These are phyloP conservation scores for Rhipidocladum racemiflorum DNA, from an alignment of 176 grass and related monocot genomes.

Conservation along the genomic window DNA sequence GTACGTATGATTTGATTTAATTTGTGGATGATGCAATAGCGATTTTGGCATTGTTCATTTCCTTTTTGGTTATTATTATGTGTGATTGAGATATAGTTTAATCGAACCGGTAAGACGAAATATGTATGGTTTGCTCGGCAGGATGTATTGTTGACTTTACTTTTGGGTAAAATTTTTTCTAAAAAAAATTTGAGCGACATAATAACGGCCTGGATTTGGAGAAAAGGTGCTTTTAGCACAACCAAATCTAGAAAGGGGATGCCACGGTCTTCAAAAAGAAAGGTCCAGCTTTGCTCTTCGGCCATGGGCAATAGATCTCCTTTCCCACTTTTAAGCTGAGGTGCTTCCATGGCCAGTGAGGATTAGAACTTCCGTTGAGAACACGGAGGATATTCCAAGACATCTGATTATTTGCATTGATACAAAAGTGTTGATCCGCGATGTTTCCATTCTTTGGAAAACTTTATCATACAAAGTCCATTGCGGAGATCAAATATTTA, in stretches of 20 bases:
- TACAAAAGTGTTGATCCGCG: neutral
- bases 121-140: too few species aligned
- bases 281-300: conserved; percentile 5
- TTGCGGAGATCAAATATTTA: too few species aligned
- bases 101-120: neutral
- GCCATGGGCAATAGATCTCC: conserved; percentile 4
- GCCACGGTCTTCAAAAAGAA: neutral
- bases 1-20: too few species aligned
- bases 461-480: too few species aligned
- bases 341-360: neutral
- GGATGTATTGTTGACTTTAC: neutral
- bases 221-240: neutral
- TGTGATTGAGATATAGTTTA: neutral
- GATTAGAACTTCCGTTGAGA: neutral
- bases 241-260: conserved; percentile 2
- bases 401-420: neutral
- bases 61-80: too few species aligned
- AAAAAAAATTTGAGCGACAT: neutral
- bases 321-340: neutral
- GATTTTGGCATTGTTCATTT: too few species aligned
- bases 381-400: neutral
- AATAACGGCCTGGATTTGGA: neutral
- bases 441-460: too few species aligned
- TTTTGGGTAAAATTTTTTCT: neutral
- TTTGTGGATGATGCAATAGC: too few species aligned